These are phyloP conservation scores for Austroboletus niveus DNA, from an alignment of 1,284 basidiomycete species.

Conservation along the genomic window DNA sequence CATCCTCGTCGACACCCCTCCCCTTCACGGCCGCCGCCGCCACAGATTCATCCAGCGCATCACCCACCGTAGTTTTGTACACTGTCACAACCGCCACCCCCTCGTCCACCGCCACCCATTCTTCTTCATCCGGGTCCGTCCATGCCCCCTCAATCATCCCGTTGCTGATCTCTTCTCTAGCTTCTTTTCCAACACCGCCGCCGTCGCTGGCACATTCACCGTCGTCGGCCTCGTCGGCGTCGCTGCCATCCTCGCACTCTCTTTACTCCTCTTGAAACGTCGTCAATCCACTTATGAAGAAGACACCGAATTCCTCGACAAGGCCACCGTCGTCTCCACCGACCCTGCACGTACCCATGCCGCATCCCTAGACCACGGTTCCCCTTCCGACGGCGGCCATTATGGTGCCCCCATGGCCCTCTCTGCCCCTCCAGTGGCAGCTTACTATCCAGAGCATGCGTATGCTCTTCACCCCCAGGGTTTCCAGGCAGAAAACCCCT, in stretches of 20 bases:
- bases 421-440: constrained; percentile 10
- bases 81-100: constrained; percentile 5
- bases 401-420: constrained; percentile 16
- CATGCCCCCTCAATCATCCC: background rate
- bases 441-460: constrained; percentile 29
- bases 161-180: constrained; percentile 22
- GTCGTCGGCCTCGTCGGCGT: constrained; percentile 32
- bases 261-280: constrained; percentile 25
- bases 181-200: constrained; percentile 47
- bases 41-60: background rate
- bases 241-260: constrained; percentile 26
- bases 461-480: constrained; percentile 16
- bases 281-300: constrained; percentile 26
- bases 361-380: constrained; percentile 15
- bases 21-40: background rate
- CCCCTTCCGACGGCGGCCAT: constrained; percentile 24
- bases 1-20: constrained; percentile 6
- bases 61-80: background rate
- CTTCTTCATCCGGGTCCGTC: constrained; percentile 23
- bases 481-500: constrained; percentile 9
- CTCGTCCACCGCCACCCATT: constrained; percentile 15
- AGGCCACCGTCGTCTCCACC: constrained; percentile 8
- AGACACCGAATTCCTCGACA: constrained; percentile 32
- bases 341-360: constrained; percentile 12
- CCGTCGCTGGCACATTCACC: constrained; percentile 49